These are phyloP conservation scores for Peniophora sp. DNA, from an alignment of 1,284 basidiomycete genomes.

Conservation along the genomic window DNA sequence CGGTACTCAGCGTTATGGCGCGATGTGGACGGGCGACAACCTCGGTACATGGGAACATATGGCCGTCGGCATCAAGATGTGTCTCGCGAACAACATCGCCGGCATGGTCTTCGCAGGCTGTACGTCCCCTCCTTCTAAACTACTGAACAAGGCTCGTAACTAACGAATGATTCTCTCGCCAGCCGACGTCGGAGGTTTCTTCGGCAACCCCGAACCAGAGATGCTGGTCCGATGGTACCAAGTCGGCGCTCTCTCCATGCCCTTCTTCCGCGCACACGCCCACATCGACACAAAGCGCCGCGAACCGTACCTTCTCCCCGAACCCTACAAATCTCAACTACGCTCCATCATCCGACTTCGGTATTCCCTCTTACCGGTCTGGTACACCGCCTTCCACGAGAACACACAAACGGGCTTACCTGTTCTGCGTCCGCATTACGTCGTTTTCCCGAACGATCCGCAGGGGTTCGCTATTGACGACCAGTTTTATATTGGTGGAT, in stretches of 20 bases:
- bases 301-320: conserved; percentile 90
- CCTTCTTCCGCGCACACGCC: conserved; percentile 98
- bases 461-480: conserved; percentile 86
- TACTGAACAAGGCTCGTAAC: background rate
- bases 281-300: conserved; percentile 97
- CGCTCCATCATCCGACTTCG: conserved; percentile 77
- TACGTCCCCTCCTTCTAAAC: conserved; percentile 29
- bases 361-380: conserved; percentile 85
- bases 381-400: conserved; percentile 96
- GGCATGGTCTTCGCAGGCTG: conserved; percentile 92
- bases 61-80: conserved; percentile 90
- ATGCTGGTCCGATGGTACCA: conserved; percentile 98
- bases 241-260: conserved; percentile 84
- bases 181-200: conserved; percentile 99
- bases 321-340: conserved; percentile 81
- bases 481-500: conserved; percentile 88
- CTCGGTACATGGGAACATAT: conserved; percentile 98
- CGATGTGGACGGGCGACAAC: conserved; percentile 99
- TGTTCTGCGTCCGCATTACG: conserved; percentile 85
- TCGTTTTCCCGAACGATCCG: conserved; percentile 85
- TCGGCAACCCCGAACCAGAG: conserved; percentile 91
- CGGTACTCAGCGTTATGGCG: conserved; percentile 92
- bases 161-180: conserved; percentile 4
- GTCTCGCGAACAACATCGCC: conserved; percentile 84
- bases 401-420: conserved; percentile 75